These are phyloP conservation scores for Ustilago curta DNA, from an alignment of 1,284 basidiomycete species.

Conservation along the genomic window DNA sequence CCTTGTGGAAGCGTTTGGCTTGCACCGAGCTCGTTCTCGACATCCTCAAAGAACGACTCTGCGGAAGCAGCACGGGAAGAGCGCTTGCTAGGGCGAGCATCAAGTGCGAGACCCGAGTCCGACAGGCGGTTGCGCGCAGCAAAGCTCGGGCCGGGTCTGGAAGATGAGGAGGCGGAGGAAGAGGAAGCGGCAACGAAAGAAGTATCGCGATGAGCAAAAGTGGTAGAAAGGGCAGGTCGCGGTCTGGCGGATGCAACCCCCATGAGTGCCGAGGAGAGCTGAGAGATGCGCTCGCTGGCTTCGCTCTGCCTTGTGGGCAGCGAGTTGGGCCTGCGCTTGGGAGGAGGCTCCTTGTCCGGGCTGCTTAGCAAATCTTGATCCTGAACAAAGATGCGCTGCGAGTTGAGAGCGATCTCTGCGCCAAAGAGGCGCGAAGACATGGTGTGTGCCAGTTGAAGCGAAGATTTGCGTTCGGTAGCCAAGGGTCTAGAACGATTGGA, in stretches of 20 bases:
- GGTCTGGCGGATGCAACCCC: constrained; percentile 23
- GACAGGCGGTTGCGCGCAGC: constrained; percentile 28
- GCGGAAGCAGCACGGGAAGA: constrained; percentile 35
- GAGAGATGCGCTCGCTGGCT: constrained; percentile 36
- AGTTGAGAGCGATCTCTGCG: constrained; percentile 59
- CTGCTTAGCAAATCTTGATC: constrained; percentile 46
- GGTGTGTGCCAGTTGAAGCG: constrained; percentile 26
- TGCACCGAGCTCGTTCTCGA: constrained; percentile 35
- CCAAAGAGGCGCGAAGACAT: constrained; percentile 58
- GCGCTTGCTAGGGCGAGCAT: constrained; percentile 21
- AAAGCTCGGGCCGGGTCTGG: constrained; percentile 23
- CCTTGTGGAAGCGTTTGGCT: constrained; percentile 6
- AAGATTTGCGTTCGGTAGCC: constrained; percentile 33
- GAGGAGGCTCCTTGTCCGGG: constrained; percentile 59
- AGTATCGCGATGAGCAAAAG: constrained; percentile 22
- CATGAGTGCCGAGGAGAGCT: constrained; percentile 34
- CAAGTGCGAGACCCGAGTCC: constrained; percentile 14
- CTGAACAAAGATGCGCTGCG: constrained; percentile 27
- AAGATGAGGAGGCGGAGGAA: constrained; percentile 26
- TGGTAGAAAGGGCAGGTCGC: constrained; percentile 29
- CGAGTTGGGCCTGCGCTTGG: constrained; percentile 56
- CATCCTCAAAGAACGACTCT: constrained; percentile 42
- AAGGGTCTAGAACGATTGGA: constrained; percentile 23
- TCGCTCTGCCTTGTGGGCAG: constrained; percentile 47
- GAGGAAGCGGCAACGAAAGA: constrained; percentile 26